Evolutionary conservation across 495 filamentous ascomycete species (phyloP).

Genomic region (Barbatosphaeria neglecta): DNA sequence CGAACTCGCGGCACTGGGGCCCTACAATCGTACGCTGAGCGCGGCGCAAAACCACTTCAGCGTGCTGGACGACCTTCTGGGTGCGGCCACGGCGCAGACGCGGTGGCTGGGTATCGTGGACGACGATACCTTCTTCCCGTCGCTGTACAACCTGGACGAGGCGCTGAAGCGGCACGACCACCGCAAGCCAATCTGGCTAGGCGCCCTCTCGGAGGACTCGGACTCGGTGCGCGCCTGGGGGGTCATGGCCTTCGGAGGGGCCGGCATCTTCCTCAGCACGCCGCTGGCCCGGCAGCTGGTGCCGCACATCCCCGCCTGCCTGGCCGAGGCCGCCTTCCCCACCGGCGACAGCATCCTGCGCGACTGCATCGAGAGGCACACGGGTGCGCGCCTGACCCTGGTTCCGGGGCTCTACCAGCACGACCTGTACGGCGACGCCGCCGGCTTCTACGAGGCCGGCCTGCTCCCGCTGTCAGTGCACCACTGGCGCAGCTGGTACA

Average conservation of each 20-base stretch:
- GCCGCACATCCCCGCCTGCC: slow-evolving; percentile 42
- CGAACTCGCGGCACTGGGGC: slow-evolving; percentile 39
- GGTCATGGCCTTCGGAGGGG: slow-evolving; percentile 57
- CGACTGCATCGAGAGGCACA: slow-evolving; percentile 49
- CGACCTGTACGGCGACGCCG: slow-evolving; percentile 47
- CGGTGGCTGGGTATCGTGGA: slow-evolving; percentile 56
- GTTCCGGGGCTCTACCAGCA: slow-evolving; percentile 52
- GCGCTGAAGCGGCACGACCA: slow-evolving; percentile 35
- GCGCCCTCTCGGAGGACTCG: slow-evolving; percentile 52
- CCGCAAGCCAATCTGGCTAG: slow-evolving; percentile 44
- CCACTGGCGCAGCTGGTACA: slow-evolving; percentile 49
- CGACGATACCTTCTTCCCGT: slow-evolving; percentile 66
- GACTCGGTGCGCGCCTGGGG: slow-evolving; percentile 48
- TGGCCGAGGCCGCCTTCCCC: slow-evolving; percentile 34
- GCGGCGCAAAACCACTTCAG: slow-evolving; percentile 54
- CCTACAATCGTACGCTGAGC: slow-evolving; percentile 31
- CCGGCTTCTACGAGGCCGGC: slow-evolving; percentile 54
- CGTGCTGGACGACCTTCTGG: slow-evolving; percentile 44
- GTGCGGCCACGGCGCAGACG: slow-evolving; percentile 40
- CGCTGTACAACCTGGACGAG: slow-evolving; percentile 44
- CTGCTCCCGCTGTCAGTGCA: slow-evolving; percentile 47
- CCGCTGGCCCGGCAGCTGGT: slow-evolving; percentile 45
- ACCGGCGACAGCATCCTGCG: slow-evolving; percentile 50
- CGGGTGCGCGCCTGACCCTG: slow-evolving; percentile 42
- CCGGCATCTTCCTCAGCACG: slow-evolving; percentile 53